Evolutionary conservation across 371 early-diverging fungal species (phyloP).

Genomic region (Saksenaea vasiformis): DNA sequence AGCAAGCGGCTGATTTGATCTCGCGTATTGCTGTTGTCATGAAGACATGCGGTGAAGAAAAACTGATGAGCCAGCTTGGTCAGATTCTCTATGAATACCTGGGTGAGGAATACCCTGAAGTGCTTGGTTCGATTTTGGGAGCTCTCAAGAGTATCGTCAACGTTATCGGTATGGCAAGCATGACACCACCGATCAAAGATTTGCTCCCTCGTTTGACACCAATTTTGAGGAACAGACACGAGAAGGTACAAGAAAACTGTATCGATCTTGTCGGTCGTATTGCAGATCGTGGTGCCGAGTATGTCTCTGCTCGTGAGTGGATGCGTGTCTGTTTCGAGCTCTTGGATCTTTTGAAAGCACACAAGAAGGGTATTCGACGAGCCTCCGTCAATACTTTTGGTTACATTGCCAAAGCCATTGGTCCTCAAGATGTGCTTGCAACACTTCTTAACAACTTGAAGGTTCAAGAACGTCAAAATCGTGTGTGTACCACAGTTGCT

Average conservation of each 20-base stretch:
- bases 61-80: slow-evolving; percentile 90
- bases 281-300: slow-evolving; percentile 98
- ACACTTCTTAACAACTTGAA: slow-evolving; percentile 96
- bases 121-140: slow-evolving; percentile 91
- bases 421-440: slow-evolving; percentile 98
- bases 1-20: slow-evolving; percentile 96
- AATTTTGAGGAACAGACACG: slow-evolving; percentile 96
- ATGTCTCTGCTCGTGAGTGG: slow-evolving; percentile 98
- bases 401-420: slow-evolving; percentile 98
- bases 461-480: slow-evolving; percentile 97
- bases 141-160: slow-evolving; percentile 93
- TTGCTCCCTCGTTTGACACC: slow-evolving; percentile 95
- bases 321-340: slow-evolving; percentile 99
- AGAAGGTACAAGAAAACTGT: slow-evolving; percentile 95
- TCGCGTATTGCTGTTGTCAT: slow-evolving; percentile 93
- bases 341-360: slow-evolving; percentile 94
- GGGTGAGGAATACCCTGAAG: slow-evolving; percentile 98
- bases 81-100: slow-evolving; percentile 94
- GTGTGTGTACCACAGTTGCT: slow-evolving; percentile 98
- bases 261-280: slow-evolving; percentile 96
- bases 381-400: slow-evolving; percentile 97
- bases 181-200: slow-evolving; percentile 98
- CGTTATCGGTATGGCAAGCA: slow-evolving; percentile 95
- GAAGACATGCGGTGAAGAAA: slow-evolving; percentile 94
- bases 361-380: slow-evolving; percentile 93